Conservation (phyloP, 1,284 basidiomycete species). For the Thelephora terrestris region DNA sequence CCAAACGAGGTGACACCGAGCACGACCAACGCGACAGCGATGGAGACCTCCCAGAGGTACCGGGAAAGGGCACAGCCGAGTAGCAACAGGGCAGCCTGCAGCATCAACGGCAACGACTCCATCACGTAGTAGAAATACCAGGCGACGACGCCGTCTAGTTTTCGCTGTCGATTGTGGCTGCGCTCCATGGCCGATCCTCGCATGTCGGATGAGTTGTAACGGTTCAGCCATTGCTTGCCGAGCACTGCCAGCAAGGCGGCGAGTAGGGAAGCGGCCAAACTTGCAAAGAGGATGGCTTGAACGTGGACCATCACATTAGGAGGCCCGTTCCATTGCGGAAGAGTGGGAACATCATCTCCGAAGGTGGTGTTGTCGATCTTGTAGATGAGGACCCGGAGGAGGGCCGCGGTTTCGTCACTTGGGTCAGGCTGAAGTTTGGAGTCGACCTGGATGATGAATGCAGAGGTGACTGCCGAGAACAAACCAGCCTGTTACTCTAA, state of each 20-base stretch:
- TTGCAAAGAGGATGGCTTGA: neutral
- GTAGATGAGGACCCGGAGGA: slow-evolving; percentile 1
- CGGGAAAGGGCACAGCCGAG: neutral
- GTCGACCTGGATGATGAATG: slow-evolving; percentile 7
- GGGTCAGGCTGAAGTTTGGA: slow-evolving; percentile 4
- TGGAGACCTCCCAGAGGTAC: neutral
- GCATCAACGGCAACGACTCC: neutral
- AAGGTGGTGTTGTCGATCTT: neutral
- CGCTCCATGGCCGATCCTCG: no score
- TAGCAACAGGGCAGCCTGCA: slow-evolving; percentile 1
- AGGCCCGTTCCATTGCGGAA: neutral
- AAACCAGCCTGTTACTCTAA: slow-evolving; percentile 1
- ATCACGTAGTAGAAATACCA: slow-evolving; percentile 1
- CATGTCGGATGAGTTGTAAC: no score
- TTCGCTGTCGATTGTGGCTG: neutral
- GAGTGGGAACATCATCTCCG: neutral
- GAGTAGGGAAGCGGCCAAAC: no score
- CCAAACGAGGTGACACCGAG: neutral
- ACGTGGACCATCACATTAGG: neutral
- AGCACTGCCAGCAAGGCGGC: no score
- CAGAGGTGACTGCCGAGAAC: no score
- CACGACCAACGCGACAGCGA: neutral
- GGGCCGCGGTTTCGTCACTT: neutral
- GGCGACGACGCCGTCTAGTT: neutral
- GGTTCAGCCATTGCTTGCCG: no score